Percentiles rank a stretch among this genome's conserved stretches.
Conservation (phyloP, 1,139 yeast species). For the Kurtzmaniella quercitrusa region DNA sequence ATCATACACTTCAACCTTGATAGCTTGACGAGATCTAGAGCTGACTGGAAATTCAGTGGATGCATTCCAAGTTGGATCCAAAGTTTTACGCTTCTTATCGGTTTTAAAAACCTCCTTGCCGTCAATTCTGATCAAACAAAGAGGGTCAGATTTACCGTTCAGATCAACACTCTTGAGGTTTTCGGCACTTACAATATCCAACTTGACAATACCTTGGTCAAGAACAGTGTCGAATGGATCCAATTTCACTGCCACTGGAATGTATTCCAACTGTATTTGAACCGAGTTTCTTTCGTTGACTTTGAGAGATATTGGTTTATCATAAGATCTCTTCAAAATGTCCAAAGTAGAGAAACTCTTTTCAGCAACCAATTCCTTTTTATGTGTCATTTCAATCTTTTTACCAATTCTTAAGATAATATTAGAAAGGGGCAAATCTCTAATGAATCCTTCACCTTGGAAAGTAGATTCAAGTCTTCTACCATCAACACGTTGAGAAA, state of each 20-base stretch:
- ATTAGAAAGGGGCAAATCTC: constrained; percentile 64
- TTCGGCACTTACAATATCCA: constrained; percentile 55
- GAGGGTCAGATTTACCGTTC: constrained; percentile 77
- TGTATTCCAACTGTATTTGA: constrained; percentile 50
- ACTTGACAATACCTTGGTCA: constrained; percentile 60
- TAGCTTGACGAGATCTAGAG: constrained; percentile 54
- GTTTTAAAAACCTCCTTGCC: constrained; percentile 54
- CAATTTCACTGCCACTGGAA: constrained; percentile 53
- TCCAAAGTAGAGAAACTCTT: constrained; percentile 48
- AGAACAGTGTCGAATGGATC: constrained; percentile 56
- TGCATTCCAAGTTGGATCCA: constrained; percentile 71
- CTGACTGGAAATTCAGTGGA: constrained; percentile 51
- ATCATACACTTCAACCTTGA: constrained; percentile 54
- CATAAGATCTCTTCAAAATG: constrained; percentile 45
- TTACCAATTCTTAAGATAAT: constrained; percentile 53
- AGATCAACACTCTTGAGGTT: constrained; percentile 55
- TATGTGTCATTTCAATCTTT: constrained; percentile 41
- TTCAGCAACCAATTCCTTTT: constrained; percentile 49
- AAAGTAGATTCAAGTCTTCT: constrained; percentile 35
- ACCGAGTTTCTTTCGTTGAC: constrained; percentile 42
- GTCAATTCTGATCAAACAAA: constrained; percentile 47
- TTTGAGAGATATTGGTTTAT: constrained; percentile 41
- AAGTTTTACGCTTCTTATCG: constrained; percentile 57
- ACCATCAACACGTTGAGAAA: constrained; percentile 42
- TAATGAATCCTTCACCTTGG: constrained; percentile 56